Conservation (phyloP, 108 stramenopile species). For the Skeletonema tropicum region DNA sequence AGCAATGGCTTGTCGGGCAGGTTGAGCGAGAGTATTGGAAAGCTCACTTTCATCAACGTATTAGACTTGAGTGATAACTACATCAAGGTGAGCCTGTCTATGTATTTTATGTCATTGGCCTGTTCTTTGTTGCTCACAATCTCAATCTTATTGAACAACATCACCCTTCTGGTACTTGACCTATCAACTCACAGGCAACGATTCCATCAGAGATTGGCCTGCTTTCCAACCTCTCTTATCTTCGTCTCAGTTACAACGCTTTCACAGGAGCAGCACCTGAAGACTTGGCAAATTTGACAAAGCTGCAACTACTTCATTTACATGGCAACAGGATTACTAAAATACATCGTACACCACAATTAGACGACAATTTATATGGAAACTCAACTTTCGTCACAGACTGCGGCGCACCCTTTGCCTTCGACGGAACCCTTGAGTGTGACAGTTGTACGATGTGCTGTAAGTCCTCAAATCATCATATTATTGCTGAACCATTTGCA, state of each 20-base stretch:
- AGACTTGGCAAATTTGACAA: background rate
- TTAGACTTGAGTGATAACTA: conserved; percentile 61
- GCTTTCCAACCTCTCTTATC: conserved; percentile 42
- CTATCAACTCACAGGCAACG: conserved; percentile 35
- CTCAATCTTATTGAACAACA: background rate
- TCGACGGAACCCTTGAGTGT: too few relatives aligned
- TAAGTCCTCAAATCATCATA: too few relatives aligned
- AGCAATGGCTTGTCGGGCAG: conserved; percentile 46
- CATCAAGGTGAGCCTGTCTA: conserved; percentile 10
- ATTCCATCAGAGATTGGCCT: conserved; percentile 59
- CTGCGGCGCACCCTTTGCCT: conserved; percentile 38
- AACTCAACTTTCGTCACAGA: conserved; percentile 24
- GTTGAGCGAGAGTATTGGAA: conserved; percentile 53
- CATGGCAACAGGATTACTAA: conserved; percentile 22
- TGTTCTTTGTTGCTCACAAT: background rate
- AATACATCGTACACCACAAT: too few relatives aligned
- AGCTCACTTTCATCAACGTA: conserved; percentile 45
- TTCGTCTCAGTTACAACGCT: conserved; percentile 57
- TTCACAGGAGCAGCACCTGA: conserved; percentile 40
- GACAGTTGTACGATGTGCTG: too few relatives aligned
- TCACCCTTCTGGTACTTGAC: background rate
- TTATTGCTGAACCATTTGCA: too few relatives aligned
- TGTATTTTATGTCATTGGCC: background rate
- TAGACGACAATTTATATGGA: background rate
- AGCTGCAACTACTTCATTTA: conserved; percentile 22